phyloP scores from a whole-genome alignment of 2,329 filamentous ascomycete species.

The Trichoderma polysporum region DNA sequence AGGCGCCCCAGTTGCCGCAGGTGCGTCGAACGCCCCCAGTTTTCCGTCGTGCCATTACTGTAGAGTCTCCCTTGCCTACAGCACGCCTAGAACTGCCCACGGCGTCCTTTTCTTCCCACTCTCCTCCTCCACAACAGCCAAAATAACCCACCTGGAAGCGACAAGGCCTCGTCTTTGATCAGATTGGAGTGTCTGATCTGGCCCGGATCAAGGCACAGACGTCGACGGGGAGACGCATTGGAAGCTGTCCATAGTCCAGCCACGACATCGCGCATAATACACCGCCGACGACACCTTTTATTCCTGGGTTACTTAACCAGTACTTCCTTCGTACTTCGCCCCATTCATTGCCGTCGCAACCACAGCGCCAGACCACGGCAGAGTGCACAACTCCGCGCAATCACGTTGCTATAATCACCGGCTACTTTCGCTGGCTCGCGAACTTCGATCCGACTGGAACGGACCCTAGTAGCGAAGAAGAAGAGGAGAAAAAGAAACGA shows the following conservation, averaged over 20 bases:
- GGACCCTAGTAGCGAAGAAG: background rate
- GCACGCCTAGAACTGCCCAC: background rate
- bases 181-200: constrained; percentile 16
- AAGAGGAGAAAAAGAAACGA: background rate
- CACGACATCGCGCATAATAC: constrained; percentile 8
- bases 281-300: background rate
- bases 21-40: constrained; percentile 16
- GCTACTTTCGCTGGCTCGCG: background rate
- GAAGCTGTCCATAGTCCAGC: background rate
- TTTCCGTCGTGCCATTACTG: no score
- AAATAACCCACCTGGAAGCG: constrained; percentile 5
- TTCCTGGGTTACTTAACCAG: background rate
- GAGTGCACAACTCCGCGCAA: background rate
- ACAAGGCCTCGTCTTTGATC: constrained; percentile 11
- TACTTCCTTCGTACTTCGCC: background rate
- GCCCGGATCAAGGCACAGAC: background rate
- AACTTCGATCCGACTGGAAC: constrained; percentile 12
- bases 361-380: background rate
- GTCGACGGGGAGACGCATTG: constrained; percentile 6
- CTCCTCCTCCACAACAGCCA: constrained; percentile 17
- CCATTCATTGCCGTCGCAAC: constrained; percentile 18
- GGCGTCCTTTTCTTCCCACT: background rate
- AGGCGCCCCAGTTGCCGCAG: constrained; percentile 19
- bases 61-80: constrained; percentile 9
- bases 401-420: constrained; percentile 6